phyloP scores from a whole-genome alignment of 2,329 filamentous ascomycete species.

The Aspergillus phoenicis region DNA sequence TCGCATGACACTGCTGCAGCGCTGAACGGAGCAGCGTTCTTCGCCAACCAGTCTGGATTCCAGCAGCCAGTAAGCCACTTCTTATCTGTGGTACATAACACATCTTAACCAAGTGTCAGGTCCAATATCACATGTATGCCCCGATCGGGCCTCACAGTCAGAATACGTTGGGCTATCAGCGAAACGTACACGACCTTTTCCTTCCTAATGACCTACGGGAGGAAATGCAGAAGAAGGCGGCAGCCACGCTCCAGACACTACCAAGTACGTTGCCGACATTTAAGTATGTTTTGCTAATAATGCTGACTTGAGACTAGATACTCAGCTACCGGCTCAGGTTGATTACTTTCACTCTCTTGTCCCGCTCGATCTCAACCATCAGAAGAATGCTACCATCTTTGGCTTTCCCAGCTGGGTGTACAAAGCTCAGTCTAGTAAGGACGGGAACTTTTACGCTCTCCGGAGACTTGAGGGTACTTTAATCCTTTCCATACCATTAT shows the following conservation, averaged over 20 bases:
- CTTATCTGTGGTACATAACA: too few relatives aligned
- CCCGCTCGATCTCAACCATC: constrained; percentile 77
- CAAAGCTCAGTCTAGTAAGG: constrained; percentile 87
- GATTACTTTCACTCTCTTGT: constrained; percentile 93
- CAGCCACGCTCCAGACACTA: constrained; percentile 81
- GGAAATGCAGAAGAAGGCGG: constrained; percentile 84
- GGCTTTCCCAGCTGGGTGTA: constrained; percentile 93
- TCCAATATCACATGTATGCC: constrained; percentile 91
- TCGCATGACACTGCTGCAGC: constrained; percentile 65
- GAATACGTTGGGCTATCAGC: constrained; percentile 81
- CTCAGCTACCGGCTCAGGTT: constrained; percentile 71
- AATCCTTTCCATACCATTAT: neutral
- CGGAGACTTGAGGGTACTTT: constrained; percentile 74
- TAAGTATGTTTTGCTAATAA: neutral
- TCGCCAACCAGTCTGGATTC: constrained; percentile 59
- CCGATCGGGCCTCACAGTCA: constrained; percentile 81
- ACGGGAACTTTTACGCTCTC: constrained; percentile 84
- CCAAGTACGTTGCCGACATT: constrained; percentile 59
- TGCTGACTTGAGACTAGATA: constrained; percentile 47
- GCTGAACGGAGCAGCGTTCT: constrained; percentile 67
- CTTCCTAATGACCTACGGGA: constrained; percentile 83
- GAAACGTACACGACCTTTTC: constrained; percentile 87
- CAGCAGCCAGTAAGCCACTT: constrained; percentile 63
- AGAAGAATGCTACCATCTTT: constrained; percentile 77
- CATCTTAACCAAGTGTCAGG: constrained; percentile 45